A percentile compares a stretch with the other conserved stretches of the same genome.
Evolutionary conservation across 768 basidiomycete species (phyloP).

Genomic region (Tylopilus plumbeoviolaceoides): DNA sequence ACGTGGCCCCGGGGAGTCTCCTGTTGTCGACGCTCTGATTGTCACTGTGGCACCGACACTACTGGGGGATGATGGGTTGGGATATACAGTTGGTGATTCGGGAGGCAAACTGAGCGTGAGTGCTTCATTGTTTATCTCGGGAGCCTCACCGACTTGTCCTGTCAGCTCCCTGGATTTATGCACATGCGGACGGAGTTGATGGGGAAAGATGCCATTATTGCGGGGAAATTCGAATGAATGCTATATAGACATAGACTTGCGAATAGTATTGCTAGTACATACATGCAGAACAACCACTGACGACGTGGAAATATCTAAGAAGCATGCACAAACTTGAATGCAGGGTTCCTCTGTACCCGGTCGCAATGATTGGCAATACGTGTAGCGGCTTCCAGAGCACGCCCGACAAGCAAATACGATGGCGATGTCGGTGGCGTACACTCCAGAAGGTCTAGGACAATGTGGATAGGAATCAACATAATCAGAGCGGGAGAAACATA

Average conservation of each 20-base stretch:
- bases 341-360: constrained; percentile 52
- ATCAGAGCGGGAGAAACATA: constrained; percentile 19
- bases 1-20: constrained; percentile 5
- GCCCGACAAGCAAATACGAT: constrained; percentile 50
- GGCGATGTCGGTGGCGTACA: constrained; percentile 47
- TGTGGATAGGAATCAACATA: constrained; percentile 1
- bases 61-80: constrained; percentile 69
- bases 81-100: constrained; percentile 37
- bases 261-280: not conserved
- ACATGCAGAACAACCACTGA: not conserved
- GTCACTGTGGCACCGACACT: constrained; percentile 86
- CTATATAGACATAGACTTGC: not conserved
- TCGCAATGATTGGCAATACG: constrained; percentile 62
- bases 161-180: constrained; percentile 23
- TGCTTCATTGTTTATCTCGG: not conserved
- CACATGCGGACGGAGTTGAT: constrained; percentile 28
- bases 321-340: constrained; percentile 37
- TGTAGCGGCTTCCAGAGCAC: constrained; percentile 51
- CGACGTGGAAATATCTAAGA: constrained; percentile 8
- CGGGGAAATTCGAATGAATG: constrained; percentile 20
- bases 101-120: constrained; percentile 18
- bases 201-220: constrained; percentile 33
- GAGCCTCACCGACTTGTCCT: not conserved
- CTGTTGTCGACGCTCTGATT: constrained; percentile 66
- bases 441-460: constrained; percentile 44